Conservation (phyloP, 2,329 filamentous ascomycete genomes). For the Coniochaeta hoffmannii region DNA sequence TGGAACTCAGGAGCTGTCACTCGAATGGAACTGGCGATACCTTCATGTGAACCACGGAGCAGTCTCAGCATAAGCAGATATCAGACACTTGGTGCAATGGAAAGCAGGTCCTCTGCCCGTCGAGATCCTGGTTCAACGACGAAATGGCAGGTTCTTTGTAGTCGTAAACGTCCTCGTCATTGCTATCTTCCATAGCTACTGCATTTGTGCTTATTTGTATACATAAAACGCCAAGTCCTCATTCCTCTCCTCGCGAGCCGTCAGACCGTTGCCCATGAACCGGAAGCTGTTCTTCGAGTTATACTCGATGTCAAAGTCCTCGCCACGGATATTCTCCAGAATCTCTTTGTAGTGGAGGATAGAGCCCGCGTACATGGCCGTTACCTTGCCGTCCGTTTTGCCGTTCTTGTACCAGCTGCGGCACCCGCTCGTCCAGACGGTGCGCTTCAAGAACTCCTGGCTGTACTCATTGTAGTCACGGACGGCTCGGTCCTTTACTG, state of each 20-base stretch:
- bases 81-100: no score
- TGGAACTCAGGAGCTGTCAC: no score
- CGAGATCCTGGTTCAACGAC: no score
- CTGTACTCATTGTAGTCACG: constrained; percentile 41
- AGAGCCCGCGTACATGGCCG: neutral
- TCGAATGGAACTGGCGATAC: no score
- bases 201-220: neutral
- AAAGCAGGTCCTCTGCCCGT: no score
- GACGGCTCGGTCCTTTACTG: constrained; percentile 37
- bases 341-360: neutral
- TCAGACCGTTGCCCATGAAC: neutral
- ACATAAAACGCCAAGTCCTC: neutral
- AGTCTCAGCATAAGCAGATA: no score
- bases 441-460: constrained; percentile 23
- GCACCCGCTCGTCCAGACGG: neutral
- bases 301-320: neutral
- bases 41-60: no score
- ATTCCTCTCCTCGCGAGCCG: neutral
- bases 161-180: no score
- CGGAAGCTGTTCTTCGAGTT: neutral
- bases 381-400: neutral
- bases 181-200: no score
- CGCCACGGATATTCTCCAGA: neutral
- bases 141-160: no score
- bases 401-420: constrained; percentile 1